Conservation (phyloP, 2,329 filamentous ascomycete genomes). For the Truncatella angustata region DNA sequence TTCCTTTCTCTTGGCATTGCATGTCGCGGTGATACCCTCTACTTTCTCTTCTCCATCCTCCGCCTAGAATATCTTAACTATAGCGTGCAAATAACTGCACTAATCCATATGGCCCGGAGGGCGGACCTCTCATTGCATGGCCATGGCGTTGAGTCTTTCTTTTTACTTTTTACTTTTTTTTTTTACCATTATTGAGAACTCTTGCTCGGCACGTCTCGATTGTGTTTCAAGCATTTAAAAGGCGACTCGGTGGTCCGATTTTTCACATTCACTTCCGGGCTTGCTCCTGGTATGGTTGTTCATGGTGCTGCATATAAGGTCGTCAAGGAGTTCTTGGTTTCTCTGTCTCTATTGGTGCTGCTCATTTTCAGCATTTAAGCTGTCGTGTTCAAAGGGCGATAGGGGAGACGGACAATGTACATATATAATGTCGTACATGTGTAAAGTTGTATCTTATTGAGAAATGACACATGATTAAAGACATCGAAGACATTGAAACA, state of each 20-base stretch:
- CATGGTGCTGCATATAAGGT: constrained; percentile 3
- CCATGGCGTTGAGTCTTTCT: constrained; percentile 4
- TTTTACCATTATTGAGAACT: background rate
- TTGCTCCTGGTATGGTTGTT: background rate
- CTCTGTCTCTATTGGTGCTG: background rate
- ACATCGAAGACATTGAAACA: too few species aligned
- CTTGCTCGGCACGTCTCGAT: background rate
- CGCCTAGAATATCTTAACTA: background rate
- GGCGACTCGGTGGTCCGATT: constrained; percentile 3
- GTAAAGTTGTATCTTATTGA: constrained; percentile 6
- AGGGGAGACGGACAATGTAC: background rate
- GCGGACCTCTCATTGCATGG: constrained; percentile 7
- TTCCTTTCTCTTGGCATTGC: constrained; percentile 1
- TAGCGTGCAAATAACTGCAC: background rate
- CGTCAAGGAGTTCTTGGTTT: background rate
- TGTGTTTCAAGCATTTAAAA: constrained; percentile 5
- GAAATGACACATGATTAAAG: constrained; percentile 1
- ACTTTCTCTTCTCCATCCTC: background rate
- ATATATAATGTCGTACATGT: constrained; percentile 10
- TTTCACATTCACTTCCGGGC: background rate
- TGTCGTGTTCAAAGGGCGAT: background rate
- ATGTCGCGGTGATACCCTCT: constrained; percentile 4
- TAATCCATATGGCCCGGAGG: background rate
- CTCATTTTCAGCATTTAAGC: background rate
- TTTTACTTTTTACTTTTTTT: too few species aligned